A percentile compares a stretch with the other conserved stretches of the same genome.
These are phyloP conservation scores for Cyclocybe aegerita DNA, from an alignment of 768 basidiomycete genomes.

Conservation along the genomic window DNA sequence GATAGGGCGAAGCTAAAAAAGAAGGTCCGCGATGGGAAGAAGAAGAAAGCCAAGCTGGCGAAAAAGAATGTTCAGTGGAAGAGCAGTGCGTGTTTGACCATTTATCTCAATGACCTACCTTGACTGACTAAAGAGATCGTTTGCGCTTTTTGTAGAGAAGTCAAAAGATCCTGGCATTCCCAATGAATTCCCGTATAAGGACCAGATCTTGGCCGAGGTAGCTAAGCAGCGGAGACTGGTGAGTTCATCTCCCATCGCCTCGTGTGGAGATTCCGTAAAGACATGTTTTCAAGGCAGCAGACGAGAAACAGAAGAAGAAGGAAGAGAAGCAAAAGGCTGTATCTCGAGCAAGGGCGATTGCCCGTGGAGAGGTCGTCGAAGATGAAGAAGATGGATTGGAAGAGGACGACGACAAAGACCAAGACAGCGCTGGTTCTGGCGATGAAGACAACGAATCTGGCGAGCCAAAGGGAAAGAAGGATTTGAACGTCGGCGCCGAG, in stretches of 20 bases:
- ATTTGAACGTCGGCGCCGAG: conserved; percentile 51
- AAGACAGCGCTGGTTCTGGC: conserved; percentile 18
- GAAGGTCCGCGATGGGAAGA: conserved; percentile 74
- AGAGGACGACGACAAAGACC: conserved; percentile 14
- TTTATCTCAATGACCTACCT: conserved; percentile 5
- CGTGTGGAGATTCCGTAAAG: background rate
- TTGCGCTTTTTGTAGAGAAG: conserved; percentile 46
- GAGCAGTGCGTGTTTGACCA: conserved; percentile 58
- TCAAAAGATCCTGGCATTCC: conserved; percentile 93
- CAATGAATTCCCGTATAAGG: conserved; percentile 91
- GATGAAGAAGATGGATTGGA: conserved; percentile 21
- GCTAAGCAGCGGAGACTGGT: conserved; percentile 79
- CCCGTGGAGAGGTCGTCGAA: conserved; percentile 24
- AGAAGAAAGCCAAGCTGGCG: conserved; percentile 70
- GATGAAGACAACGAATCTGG: conserved; percentile 26
- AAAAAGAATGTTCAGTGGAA: conserved; percentile 89
- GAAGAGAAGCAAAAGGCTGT: conserved; percentile 41
- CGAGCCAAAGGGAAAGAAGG: conserved; percentile 27
- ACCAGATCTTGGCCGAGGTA: conserved; percentile 89
- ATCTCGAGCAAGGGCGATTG: conserved; percentile 22
- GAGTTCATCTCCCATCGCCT: conserved; percentile 18
- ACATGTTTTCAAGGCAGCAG: conserved; percentile 55
- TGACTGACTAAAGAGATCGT: background rate
- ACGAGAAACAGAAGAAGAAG: conserved; percentile 72
- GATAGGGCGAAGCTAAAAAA: conserved; percentile 71